A percentile compares a stretch with the other conserved stretches of the same genome.
phyloP scores from a whole-genome alignment of 345 rosid genomes.

The Syzygium grande region DNA sequence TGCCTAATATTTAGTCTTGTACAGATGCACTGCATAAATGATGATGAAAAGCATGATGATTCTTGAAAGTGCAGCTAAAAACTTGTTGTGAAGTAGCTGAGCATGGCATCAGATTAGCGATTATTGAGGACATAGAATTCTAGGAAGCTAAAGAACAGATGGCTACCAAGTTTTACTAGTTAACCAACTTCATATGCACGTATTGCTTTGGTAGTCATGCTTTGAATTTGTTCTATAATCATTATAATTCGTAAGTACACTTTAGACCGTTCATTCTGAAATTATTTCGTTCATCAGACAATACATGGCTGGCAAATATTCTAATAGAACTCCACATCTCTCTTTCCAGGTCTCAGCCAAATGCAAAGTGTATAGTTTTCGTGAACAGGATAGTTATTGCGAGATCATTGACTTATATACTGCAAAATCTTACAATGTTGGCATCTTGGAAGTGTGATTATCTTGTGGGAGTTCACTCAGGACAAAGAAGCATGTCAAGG shows the following conservation, averaged over 20 bases:
- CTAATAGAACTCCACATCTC: slow-evolving; percentile 9
- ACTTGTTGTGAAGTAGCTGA: background rate
- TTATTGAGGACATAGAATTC: background rate
- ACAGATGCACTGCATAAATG: background rate
- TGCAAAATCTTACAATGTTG: slow-evolving; percentile 55
- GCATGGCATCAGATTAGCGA: background rate
- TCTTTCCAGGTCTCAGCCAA: slow-evolving; percentile 59
- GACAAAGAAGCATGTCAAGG: slow-evolving; percentile 70
- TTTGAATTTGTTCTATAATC: background rate
- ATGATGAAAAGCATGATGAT: background rate
- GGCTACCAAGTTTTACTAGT: background rate
- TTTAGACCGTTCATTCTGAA: background rate
- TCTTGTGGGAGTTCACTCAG: slow-evolving; percentile 87
- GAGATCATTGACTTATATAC: slow-evolving; percentile 58
- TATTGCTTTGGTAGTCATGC: background rate
- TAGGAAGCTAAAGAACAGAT: background rate
- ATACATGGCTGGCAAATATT: background rate
- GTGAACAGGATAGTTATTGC: slow-evolving; percentile 89
- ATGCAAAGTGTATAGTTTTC: slow-evolving; percentile 83
- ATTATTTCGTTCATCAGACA: background rate
- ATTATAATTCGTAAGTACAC: background rate
- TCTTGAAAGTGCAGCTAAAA: background rate
- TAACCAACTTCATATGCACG: background rate
- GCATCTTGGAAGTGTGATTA: slow-evolving; percentile 76
- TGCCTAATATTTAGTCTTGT: background rate